These are phyloP conservation scores for Candida nanaspora DNA, from an alignment of 805 yeast species.

Conservation along the genomic window DNA sequence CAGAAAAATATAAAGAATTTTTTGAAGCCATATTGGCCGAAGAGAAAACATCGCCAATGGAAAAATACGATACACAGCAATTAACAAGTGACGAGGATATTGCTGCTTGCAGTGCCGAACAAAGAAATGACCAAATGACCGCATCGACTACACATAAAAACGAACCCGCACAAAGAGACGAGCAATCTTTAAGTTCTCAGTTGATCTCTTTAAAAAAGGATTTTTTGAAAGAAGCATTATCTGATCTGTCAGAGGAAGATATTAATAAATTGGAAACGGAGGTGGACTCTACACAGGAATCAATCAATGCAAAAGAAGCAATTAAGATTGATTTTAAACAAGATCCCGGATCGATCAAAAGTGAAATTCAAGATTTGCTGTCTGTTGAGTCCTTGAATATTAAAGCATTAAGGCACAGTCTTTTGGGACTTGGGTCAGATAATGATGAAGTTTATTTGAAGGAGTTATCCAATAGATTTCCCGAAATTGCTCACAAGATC, in stretches of 20 bases:
- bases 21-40: slow-evolving; percentile 6
- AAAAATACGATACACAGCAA: too few relatives aligned
- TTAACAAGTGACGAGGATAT: slow-evolving; percentile 3
- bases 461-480: background rate
- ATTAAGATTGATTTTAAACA: slow-evolving; percentile 1
- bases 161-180: slow-evolving; percentile 6
- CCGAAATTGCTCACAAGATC: background rate
- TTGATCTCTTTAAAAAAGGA: background rate
- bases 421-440: slow-evolving; percentile 37
- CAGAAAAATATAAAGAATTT: slow-evolving; percentile 18
- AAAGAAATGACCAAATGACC: background rate
- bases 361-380: slow-evolving; percentile 43
- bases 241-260: background rate
- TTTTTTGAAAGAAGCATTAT: background rate
- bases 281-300: background rate
- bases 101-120: too few relatives aligned
- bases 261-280: background rate
- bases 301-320: background rate
- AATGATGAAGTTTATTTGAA: background rate
- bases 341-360: slow-evolving; percentile 38
- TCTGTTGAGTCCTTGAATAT: slow-evolving; percentile 75
- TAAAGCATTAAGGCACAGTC: slow-evolving; percentile 69
- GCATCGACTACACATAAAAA: slow-evolving; percentile 2
- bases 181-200: slow-evolving; percentile 1
- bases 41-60: background rate